Percentiles rank a stretch among this genome's conserved stretches.
phyloP scores from a whole-genome alignment of 345 rosid species.

The Raphanus raphanistrum region DNA sequence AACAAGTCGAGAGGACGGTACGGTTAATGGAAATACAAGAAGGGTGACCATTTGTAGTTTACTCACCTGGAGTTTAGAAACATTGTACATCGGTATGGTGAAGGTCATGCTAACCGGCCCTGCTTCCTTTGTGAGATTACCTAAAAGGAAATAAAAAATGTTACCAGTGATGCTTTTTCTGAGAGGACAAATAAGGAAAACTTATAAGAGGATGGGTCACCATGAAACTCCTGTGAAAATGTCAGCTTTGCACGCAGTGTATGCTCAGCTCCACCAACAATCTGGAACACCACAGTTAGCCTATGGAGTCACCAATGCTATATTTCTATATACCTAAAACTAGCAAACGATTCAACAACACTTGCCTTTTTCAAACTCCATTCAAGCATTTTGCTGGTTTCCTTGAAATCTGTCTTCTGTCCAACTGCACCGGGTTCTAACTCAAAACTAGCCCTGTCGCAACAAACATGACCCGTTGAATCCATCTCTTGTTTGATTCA shows the following conservation, averaged over 20 bases:
- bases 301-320: not conserved
- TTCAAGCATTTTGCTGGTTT: conserved; percentile 79
- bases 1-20: not conserved
- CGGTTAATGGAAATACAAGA: not conserved
- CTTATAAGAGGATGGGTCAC: conserved; percentile 39
- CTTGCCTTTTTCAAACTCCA: conserved; percentile 90
- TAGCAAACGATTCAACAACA: conserved; percentile 14
- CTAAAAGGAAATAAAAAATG: conserved; percentile 42
- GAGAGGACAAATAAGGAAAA: not conserved
- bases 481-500: not conserved
- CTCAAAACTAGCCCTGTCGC: conserved; percentile 77
- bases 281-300: conserved; percentile 45
- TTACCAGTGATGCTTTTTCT: not conserved
- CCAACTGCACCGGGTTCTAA: conserved; percentile 82
- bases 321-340: not conserved
- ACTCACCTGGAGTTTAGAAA: conserved; percentile 86
- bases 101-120: conserved; percentile 98
- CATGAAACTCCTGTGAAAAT: conserved; percentile 87
- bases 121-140: conserved; percentile 90
- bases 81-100: conserved; percentile 96
- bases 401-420: conserved; percentile 91
- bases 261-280: conserved; percentile 91
- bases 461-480: conserved; percentile 11
- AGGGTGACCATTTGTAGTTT: not conserved
- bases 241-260: conserved; percentile 91